Conservation (phyloP, 768 basidiomycete genomes). For the Dacryopinax spathularia region DNA sequence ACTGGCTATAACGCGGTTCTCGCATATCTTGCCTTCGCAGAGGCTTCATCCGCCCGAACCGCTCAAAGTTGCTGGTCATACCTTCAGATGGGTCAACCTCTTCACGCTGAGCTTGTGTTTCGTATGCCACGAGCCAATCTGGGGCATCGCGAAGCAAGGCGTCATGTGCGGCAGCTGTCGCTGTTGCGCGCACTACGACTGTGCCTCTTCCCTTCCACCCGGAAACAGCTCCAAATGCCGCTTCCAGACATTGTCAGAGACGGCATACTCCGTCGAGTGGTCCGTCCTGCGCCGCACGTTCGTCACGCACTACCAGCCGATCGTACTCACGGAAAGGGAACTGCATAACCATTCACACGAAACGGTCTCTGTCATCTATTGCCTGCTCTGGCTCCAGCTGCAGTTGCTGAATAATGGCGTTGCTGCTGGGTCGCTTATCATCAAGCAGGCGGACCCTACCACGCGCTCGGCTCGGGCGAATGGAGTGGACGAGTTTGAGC, state of each 20-base stretch:
- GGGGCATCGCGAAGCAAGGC: constrained; percentile 54
- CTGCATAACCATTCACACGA: constrained; percentile 43
- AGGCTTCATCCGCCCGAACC: constrained; percentile 15
- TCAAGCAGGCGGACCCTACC: constrained; percentile 24
- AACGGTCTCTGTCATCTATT: constrained; percentile 48
- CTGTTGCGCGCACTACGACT: constrained; percentile 44
- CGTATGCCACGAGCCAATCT: constrained; percentile 52
- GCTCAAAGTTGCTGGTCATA: constrained; percentile 31
- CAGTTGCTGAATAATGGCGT: constrained; percentile 55
- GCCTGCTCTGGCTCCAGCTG: constrained; percentile 50
- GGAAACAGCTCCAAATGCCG: constrained; percentile 30
- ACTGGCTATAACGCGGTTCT: constrained; percentile 51
- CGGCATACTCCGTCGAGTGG: constrained; percentile 40
- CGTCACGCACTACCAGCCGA: constrained; percentile 35
- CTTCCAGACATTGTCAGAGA: constrained; percentile 27
- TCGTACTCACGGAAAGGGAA: constrained; percentile 32
- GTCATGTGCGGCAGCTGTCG: constrained; percentile 49
- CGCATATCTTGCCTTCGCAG: constrained; percentile 29
- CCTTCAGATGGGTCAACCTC: constrained; percentile 44
- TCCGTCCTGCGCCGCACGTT: constrained; percentile 43
- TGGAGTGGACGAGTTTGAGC: constrained; percentile 40
- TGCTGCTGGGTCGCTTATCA: constrained; percentile 47
- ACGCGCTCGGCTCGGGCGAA: constrained; percentile 22
- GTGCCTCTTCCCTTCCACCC: constrained; percentile 20
- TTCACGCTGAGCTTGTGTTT: constrained; percentile 64